phyloP scores from a whole-genome alignment of 2,329 filamentous ascomycete species.

The Neospermospora avenae region DNA sequence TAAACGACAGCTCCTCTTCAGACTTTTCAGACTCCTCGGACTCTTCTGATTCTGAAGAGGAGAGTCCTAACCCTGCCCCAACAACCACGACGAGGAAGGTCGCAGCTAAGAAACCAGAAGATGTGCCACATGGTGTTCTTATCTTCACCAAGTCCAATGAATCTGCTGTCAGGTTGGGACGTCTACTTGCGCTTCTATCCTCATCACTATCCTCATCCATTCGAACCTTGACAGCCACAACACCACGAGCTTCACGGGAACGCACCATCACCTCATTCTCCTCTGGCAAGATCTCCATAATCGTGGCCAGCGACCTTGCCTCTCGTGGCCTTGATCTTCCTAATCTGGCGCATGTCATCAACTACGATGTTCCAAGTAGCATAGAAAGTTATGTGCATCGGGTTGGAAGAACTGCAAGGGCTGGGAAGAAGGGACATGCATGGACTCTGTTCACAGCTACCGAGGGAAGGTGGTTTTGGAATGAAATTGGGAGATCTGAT shows the following conservation, averaged over 20 bases:
- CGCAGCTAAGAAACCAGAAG: not conserved
- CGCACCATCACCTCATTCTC: conserved; percentile 67
- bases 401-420: conserved; percentile 85
- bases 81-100: not conserved
- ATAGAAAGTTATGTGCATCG: conserved; percentile 85
- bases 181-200: conserved; percentile 67
- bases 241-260: conserved; percentile 66
- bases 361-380: conserved; percentile 86
- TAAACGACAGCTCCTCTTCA: conserved; percentile 27
- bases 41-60: not conserved
- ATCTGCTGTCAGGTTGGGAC: conserved; percentile 78
- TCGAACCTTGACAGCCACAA: conserved; percentile 73
- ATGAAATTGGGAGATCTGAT: conserved; percentile 63
- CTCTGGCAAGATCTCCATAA: conserved; percentile 60
- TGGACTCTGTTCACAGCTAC: conserved; percentile 83
- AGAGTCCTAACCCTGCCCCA: not conserved
- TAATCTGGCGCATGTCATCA: conserved; percentile 78
- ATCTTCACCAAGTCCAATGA: conserved; percentile 93
- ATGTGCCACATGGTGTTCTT: conserved; percentile 48
- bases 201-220: conserved; percentile 55
- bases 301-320: conserved; percentile 91
- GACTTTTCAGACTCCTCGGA: conserved; percentile 14
- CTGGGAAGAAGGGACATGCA: conserved; percentile 69
- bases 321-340: conserved; percentile 85
- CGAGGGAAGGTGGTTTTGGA: conserved; percentile 85